phyloP scores from a whole-genome alignment of 108 stramenopile species.

The Parmales sp. region DNA sequence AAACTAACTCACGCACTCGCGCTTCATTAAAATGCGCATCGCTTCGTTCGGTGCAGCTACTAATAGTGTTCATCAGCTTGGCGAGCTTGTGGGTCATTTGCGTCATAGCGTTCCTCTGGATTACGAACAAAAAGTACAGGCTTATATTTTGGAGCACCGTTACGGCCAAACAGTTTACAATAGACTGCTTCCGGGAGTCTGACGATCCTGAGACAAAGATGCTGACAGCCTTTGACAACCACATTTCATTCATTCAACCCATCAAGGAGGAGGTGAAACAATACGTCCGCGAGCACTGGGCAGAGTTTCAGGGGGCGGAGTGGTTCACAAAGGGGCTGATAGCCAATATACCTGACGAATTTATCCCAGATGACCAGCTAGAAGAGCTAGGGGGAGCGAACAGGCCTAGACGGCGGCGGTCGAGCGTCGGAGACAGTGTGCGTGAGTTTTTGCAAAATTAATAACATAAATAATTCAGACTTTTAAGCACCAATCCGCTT shows the following conservation, averaged over 20 bases:
- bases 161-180: neutral
- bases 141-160: neutral
- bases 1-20: too few species aligned
- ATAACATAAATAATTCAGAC: too few species aligned
- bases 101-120: neutral
- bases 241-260: neutral
- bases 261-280: neutral
- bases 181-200: neutral
- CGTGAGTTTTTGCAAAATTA: too few species aligned
- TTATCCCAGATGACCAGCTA: too few species aligned
- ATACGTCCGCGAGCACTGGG: too few species aligned
- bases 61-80: neutral
- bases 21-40: neutral
- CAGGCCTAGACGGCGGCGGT: too few species aligned
- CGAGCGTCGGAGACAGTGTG: too few species aligned
- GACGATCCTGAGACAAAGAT: neutral
- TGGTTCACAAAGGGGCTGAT: too few species aligned
- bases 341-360: too few species aligned
- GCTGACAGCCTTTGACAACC: neutral
- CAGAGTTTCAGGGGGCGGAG: too few species aligned
- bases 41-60: neutral
- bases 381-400: too few species aligned
- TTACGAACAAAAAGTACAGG: neutral
- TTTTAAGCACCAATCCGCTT: constrained; percentile 51
- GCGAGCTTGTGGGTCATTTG: neutral